Conservation (phyloP, 495 filamentous ascomycete species). For the Lasiosphaeris hirsuta region DNA sequence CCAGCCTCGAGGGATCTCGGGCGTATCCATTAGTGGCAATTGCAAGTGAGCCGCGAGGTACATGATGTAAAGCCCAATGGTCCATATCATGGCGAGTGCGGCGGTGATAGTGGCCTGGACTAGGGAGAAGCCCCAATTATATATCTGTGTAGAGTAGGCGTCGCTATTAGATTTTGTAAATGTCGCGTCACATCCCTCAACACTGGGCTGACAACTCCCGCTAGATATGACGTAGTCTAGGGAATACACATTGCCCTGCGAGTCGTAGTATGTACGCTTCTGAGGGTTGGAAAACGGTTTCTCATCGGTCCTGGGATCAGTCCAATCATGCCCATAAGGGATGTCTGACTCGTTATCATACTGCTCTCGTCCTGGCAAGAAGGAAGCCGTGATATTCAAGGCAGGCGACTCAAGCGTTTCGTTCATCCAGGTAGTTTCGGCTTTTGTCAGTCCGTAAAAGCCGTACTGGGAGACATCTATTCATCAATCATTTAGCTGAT, state of each 20-base stretch:
- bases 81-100: not conserved
- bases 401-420: too few relatives aligned
- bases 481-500: too few relatives aligned
- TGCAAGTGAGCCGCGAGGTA: not conserved
- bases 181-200: not conserved
- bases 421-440: too few relatives aligned
- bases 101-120: not conserved
- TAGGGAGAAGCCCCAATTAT: constrained; percentile 8
- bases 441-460: too few relatives aligned
- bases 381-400: too few relatives aligned
- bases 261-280: not conserved
- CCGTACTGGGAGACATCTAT: too few relatives aligned
- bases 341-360: too few relatives aligned
- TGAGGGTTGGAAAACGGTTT: not conserved
- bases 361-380: too few relatives aligned
- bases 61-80: constrained; percentile 1
- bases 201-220: not conserved
- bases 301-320: not conserved
- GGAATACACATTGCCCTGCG: not conserved
- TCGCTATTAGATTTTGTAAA: not conserved
- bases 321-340: too few relatives aligned
- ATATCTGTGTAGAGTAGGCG: not conserved
- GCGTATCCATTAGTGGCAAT: not conserved
- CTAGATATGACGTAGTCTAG: not conserved
- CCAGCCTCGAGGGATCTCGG: not conserved